phyloP scores from a whole-genome alignment of 2,329 filamentous ascomycete genomes.

The Juglanconis oblonga region DNA sequence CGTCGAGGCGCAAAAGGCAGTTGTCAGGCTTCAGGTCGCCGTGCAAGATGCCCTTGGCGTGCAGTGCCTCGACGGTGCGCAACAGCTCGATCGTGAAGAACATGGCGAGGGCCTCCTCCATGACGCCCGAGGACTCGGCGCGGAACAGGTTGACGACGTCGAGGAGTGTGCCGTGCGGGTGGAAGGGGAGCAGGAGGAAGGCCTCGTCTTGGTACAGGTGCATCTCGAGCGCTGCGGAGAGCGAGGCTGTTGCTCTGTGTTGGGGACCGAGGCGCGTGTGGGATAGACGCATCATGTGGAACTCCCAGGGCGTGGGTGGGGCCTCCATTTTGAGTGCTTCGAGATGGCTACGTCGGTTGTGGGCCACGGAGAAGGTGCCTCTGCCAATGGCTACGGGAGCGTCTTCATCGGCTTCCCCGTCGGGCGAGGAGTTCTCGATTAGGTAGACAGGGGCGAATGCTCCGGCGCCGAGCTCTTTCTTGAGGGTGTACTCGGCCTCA shows the following conservation, averaged over 20 bases:
- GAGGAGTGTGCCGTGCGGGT: constrained; percentile 87
- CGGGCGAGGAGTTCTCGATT: constrained; percentile 66
- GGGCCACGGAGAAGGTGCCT: constrained; percentile 53
- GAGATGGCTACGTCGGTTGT: constrained; percentile 52
- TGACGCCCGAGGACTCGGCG: constrained; percentile 66
- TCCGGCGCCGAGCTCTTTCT: constrained; percentile 83
- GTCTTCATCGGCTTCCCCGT: constrained; percentile 43
- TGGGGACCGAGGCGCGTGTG: constrained; percentile 71
- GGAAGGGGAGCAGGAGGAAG: constrained; percentile 83
- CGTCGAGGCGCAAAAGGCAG: constrained; percentile 76
- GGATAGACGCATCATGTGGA: constrained; percentile 86
- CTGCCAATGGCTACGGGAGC: constrained; percentile 56
- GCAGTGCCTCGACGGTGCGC: constrained; percentile 83
- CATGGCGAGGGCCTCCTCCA: constrained; percentile 92
- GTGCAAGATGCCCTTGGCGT: constrained; percentile 76
- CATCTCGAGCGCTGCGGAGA: constrained; percentile 83
- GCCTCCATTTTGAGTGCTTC: constrained; percentile 96
- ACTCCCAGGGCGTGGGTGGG: constrained; percentile 88
- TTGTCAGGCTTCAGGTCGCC: constrained; percentile 97
- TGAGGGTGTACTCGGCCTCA: constrained; percentile 69
- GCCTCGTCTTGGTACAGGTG: constrained; percentile 89
- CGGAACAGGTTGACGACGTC: constrained; percentile 88
- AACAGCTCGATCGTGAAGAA: constrained; percentile 92
- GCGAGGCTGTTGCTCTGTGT: constrained; percentile 69
- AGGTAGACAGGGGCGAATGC: constrained; percentile 96